Base-by-base conservation (phyloP, 257 asterid genomes). In the Solanum ahanhuiri region DNA sequence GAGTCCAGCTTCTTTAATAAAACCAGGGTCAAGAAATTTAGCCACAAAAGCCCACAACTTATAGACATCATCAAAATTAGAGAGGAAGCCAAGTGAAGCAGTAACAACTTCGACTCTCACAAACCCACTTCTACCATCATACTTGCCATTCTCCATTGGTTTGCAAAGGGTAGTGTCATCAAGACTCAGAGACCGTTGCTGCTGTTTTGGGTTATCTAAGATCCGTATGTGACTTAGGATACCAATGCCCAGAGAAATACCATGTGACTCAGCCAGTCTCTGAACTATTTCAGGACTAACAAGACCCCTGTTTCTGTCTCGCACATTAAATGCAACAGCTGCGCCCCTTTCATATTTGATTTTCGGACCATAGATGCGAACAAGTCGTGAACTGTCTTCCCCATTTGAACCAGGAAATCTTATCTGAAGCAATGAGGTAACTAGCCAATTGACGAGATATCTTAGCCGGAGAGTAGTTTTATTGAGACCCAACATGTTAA, bases 31-130 rank as follows among this genome's bases (percentile, higher is more conserved):
- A 35, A 97, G 96, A 93, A 97, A 97, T 77, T 91, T 95, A 2
- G 98, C 99, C 87, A 96, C 98, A 54, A 97, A 97, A 15, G 96
- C 97, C 99, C 99, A 97, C 92, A 97, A 88, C 88, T 95, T 96
- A 37, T 94, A 97, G n/a, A 95, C 99, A 86, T 97, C 99, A 28
- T 93, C 98, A 66, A 97, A 97, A 89, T 97, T 94, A 12, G 95
- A 92, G 90, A 97, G 86, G 84, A 97, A 97, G 57, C 98, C 94
- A 67, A 97, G 98, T 17, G 99, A 97, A 83, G 99, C 99, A 71
- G 99, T 97, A 72, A 97, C 98, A 66, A 97, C 99, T 87, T 97
- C 99, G 8, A 95, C 99, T 86, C 98, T 91, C 67, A 97, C 91
- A 91, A 92, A 95, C 43, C 98, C 99, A 76, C 93, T 91, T 89